Percentiles rank a stretch among this genome's conserved stretches.
Conservation (phyloP, 192 early-diverging fungal genomes). For the Diversispora epigaea region DNA sequence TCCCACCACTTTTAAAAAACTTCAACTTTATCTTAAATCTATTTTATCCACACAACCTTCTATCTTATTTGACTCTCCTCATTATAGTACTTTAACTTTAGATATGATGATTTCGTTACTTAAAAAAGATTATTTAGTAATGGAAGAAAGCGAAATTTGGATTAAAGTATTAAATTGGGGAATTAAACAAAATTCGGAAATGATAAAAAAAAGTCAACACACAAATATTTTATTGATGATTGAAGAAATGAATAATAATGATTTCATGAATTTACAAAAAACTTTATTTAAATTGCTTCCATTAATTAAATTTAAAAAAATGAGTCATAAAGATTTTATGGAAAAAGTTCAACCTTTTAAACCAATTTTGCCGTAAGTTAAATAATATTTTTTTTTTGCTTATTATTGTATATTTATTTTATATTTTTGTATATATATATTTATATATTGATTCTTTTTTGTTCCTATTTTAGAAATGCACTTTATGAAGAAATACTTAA, state of each 20-base stretch:
- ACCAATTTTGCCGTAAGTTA: background rate
- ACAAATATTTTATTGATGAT: background rate
- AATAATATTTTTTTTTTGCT: background rate
- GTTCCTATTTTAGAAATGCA: too few species aligned
- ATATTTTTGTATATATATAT: background rate
- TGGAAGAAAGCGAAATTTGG: constrained; percentile 1
- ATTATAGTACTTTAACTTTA: background rate
- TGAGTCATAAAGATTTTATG: background rate
- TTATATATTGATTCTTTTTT: background rate
- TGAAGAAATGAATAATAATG: background rate
- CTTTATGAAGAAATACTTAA: too few species aligned
- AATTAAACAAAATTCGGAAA: constrained; percentile 1
- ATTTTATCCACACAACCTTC: background rate
- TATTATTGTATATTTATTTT: background rate
- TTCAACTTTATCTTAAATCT: background rate
- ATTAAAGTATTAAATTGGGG: constrained; percentile 5
- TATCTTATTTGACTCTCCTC: background rate
- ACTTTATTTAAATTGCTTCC: background rate
- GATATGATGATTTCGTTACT: background rate
- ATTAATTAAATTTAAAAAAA: background rate
- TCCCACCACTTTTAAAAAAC: background rate
- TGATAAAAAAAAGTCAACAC: background rate
- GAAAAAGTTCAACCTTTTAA: background rate
- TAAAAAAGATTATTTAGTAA: background rate
- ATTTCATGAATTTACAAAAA: background rate